Evolutionary conservation across 2,329 filamentous ascomycete species (phyloP).

Genomic region (Stagonosporopsis chrysanthemi): DNA sequence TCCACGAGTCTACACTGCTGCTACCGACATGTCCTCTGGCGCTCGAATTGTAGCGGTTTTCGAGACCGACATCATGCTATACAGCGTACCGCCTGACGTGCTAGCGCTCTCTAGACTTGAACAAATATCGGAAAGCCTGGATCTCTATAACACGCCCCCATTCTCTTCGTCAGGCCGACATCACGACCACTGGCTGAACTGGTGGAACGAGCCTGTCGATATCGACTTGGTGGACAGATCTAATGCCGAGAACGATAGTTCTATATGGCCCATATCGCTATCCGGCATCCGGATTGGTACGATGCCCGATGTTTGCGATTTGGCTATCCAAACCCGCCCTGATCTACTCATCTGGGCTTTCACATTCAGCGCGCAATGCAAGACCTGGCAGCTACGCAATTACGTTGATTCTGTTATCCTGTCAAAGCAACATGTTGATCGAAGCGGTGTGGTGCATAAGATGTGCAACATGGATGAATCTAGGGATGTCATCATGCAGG

Average conservation of each 20-base stretch:
- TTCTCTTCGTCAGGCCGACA: conserved; percentile 17
- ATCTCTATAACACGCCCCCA: conserved; percentile 25
- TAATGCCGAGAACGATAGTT: conserved; percentile 15
- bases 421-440: conserved; percentile 28
- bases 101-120: conserved; percentile 41
- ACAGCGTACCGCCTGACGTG: conserved; percentile 66
- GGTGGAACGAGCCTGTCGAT: conserved; percentile 33
- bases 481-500: conserved; percentile 26
- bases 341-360: conserved; percentile 63
- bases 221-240: conserved; percentile 1
- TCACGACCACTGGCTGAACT: conserved; percentile 43
- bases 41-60: conserved; percentile 67
- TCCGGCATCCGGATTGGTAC: conserved; percentile 59
- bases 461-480: conserved; percentile 12
- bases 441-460: conserved; percentile 38
- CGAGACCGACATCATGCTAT: conserved; percentile 63
- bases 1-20: conserved; percentile 64
- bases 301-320: conserved; percentile 57
- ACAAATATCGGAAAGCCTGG: conserved; percentile 31
- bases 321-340: conserved; percentile 57
- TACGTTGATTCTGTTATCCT: conserved; percentile 14
- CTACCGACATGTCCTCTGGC: conserved; percentile 64
- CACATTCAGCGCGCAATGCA: conserved; percentile 53
- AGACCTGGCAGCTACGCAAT: conserved; percentile 56
- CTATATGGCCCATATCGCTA: conserved; percentile 59